These are phyloP conservation scores for Erodium moschatum DNA, from an alignment of 441 rosid genomes.

Conservation along the genomic window DNA sequence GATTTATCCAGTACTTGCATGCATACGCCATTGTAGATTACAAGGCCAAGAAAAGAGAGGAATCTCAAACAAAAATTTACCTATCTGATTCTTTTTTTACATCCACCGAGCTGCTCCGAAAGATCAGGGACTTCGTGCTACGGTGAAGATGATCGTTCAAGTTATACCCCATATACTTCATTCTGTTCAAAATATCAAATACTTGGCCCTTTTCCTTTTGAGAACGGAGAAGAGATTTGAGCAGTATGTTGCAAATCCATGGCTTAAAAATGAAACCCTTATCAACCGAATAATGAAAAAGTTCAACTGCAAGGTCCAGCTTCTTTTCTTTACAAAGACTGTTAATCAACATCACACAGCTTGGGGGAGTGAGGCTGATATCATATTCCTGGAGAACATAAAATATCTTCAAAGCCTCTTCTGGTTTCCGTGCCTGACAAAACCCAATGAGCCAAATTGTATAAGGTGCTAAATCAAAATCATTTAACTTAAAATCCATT, in stretches of 20 bases:
- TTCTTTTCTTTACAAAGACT: conserved; percentile 41
- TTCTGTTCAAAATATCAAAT: conserved; percentile 38
- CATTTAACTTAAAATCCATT: conserved; percentile 41
- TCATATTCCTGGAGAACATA: conserved; percentile 41
- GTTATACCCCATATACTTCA: conserved; percentile 54
- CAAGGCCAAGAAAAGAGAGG: neutral
- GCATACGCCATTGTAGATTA: neutral
- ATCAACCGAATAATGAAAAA: conserved; percentile 58
- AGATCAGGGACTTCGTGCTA: conserved; percentile 31
- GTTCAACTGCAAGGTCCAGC: conserved; percentile 45
- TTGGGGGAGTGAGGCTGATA: conserved; percentile 50
- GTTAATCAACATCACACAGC: conserved; percentile 59
- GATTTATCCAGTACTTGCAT: too few species aligned
- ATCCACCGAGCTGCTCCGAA: conserved; percentile 10
- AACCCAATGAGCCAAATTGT: conserved; percentile 61
- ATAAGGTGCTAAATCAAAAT: conserved; percentile 49
- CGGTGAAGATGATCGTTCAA: conserved; percentile 37
- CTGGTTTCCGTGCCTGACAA: conserved; percentile 49
- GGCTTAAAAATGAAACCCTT: conserved; percentile 46
- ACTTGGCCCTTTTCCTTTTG: conserved; percentile 29
- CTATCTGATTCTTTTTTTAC: conserved; percentile 21
- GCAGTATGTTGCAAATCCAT: conserved; percentile 44
- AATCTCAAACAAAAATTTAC: conserved; percentile 14
- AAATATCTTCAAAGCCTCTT: conserved; percentile 58
- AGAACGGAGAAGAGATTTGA: conserved; percentile 37